Base-by-base conservation (phyloP, 2,329 filamentous ascomycete genomes). In the Botrytis elliptica region DNA sequence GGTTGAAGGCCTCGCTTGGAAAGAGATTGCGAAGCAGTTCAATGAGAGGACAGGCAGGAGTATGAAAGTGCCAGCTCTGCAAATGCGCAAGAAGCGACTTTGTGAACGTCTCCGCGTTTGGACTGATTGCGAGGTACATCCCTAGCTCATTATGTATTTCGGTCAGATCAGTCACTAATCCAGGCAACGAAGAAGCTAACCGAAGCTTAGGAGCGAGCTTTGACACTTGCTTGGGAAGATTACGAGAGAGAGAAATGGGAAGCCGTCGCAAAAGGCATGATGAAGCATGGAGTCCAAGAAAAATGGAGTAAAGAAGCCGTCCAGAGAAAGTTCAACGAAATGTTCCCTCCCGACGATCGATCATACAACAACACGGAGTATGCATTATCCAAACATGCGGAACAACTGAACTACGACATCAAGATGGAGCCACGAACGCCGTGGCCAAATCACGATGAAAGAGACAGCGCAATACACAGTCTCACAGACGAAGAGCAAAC, bases 51-150 rank as follows among this genome's bases (percentile, higher is more conserved):
- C 77, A 49, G 77, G 79, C 44, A 79, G 80, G 36, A 76, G 75
- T 25, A 80, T 80, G 76, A 77, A 78, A 52, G 78, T 81, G 69
- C 78, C 81, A 33, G 82, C 81, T 59, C 76, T 83, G 59, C 82
- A 83, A 74, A 83, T 83, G 82, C 78, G 81, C 40, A 81, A 81
- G 71, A 82, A 81, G 75, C 78, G 82, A 38, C 77, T 82, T 14
- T 76, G 81, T 59, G 80, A 82, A 74, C 79, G 79, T 73, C 75
- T 83, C 70, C 76, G 78, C 64, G 76, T 76, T 72, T 77, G 75
- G 74, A 76, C 73, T 38, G 70, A 73, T 55, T 44, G 42, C 60
- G 76, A 77, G 75, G 77, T 77, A 77, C 76, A 74, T 74, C 72
- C 73, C 64, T 68, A 60, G 70, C 67, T 63, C 73, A 63, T 59